Evolutionary conservation across 768 basidiomycete genomes (phyloP).

Genomic region (Termitomyces sp.): DNA sequence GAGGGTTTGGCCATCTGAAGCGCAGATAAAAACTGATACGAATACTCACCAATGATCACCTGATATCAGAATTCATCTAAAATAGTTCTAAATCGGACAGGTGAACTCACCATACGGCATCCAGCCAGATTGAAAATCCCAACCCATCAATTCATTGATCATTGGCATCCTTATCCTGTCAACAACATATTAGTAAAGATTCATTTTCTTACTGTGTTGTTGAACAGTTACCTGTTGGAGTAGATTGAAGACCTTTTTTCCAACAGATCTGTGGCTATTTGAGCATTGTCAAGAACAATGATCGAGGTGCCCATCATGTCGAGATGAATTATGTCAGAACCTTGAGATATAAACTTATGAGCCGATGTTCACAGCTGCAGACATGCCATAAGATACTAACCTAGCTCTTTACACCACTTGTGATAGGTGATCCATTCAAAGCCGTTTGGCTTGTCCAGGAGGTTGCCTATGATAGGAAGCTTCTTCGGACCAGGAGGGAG

Average conservation of each 20-base stretch:
- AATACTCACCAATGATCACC: conserved; percentile 6
- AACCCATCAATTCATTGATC: too few relatives aligned
- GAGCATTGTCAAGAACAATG: conserved; percentile 18
- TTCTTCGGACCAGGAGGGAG: neutral
- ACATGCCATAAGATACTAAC: neutral
- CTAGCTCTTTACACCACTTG: neutral
- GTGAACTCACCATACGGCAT: conserved; percentile 13
- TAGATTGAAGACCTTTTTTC: conserved; percentile 20
- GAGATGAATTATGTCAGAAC: conserved; percentile 22
- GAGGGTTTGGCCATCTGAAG: neutral
- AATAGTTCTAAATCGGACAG: neutral
- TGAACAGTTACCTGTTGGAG: conserved; percentile 5
- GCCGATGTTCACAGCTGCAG: too few relatives aligned
- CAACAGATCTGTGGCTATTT: conserved; percentile 19
- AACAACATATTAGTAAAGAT: too few relatives aligned
- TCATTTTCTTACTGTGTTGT: conserved; percentile 1
- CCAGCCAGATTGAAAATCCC: conserved; percentile 7
- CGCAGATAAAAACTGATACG: neutral
- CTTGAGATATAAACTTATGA: neutral
- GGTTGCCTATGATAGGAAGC: neutral
- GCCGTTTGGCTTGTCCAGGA: neutral
- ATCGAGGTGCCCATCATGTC: conserved; percentile 17
- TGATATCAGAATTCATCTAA: neutral
- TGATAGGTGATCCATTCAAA: neutral
- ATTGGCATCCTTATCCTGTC: too few relatives aligned